These are phyloP conservation scores for Rosellinia necatrix DNA, from an alignment of 2,329 filamentous ascomycete genomes.

Conservation along the genomic window DNA sequence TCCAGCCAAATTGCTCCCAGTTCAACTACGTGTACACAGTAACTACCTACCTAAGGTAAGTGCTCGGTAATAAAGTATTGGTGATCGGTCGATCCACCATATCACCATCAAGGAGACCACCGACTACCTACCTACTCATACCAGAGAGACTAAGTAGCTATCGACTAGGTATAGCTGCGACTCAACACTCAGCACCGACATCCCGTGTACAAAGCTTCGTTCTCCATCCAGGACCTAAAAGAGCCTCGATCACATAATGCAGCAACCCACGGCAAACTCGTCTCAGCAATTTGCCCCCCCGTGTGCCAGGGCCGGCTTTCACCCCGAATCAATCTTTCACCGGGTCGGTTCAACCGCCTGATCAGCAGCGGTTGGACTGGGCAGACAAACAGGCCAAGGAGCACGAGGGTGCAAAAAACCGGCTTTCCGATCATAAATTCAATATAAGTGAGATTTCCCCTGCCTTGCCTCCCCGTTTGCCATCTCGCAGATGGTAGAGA, in stretches of 20 bases:
- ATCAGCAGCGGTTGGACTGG: slow-evolving; percentile 32
- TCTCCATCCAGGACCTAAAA: neutral
- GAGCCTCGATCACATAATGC: neutral
- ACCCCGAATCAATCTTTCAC: slow-evolving; percentile 41
- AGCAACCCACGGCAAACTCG: slow-evolving; percentile 25
- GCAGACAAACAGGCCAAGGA: slow-evolving; percentile 50
- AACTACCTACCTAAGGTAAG: too few relatives aligned
- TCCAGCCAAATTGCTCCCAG: too few relatives aligned
- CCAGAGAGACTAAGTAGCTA: too few relatives aligned
- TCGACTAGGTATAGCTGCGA: too few relatives aligned
- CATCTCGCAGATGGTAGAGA: neutral
- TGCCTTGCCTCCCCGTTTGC: neutral
- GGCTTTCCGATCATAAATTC: slow-evolving; percentile 52
- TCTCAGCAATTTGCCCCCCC: slow-evolving; percentile 30
- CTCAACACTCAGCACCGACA: slow-evolving; percentile 8
- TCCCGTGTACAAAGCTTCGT: neutral
- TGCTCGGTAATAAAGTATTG: too few relatives aligned
- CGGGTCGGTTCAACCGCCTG: slow-evolving; percentile 30
- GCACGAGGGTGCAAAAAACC: slow-evolving; percentile 44
- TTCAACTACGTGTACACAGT: too few relatives aligned
- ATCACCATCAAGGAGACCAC: too few relatives aligned
- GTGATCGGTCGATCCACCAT: too few relatives aligned
- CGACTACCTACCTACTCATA: too few relatives aligned
- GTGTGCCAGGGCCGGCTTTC: slow-evolving; percentile 33
- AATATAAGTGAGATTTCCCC: slow-evolving; percentile 47